phyloP scores from a whole-genome alignment of 2,329 filamentous ascomycete species.

The Thielaviopsis ethacetica region DNA sequence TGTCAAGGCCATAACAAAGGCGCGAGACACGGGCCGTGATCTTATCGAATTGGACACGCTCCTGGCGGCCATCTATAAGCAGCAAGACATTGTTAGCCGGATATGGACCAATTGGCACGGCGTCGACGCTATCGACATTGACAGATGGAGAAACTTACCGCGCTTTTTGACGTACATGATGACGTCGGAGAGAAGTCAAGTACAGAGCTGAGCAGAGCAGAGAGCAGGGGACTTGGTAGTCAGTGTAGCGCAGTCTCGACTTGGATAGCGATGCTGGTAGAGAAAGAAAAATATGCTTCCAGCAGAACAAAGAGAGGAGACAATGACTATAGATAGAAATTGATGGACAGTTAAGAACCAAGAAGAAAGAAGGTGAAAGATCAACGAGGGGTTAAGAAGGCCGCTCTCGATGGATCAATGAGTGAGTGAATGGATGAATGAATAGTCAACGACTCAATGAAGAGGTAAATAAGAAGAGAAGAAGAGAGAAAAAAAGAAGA shows the following conservation, averaged over 20 bases:
- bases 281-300: neutral
- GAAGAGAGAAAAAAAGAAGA: neutral
- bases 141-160: conserved; percentile 26
- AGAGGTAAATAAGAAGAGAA: neutral
- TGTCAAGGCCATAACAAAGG: conserved; percentile 92
- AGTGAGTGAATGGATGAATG: neutral
- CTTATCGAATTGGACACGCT: conserved; percentile 99
- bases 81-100: neutral
- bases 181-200: conserved; percentile 15
- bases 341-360: neutral
- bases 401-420: neutral
- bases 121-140: neutral
- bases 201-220: conserved; percentile 14
- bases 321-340: neutral
- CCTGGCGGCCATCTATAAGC: conserved; percentile 80
- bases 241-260: neutral
- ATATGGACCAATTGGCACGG: conserved; percentile 16
- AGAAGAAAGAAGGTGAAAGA: neutral
- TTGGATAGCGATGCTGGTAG: conserved; percentile 13
- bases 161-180: conserved; percentile 48
- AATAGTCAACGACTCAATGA: neutral
- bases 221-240: conserved; percentile 12
- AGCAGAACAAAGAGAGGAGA: neutral
- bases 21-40: conserved; percentile 97
- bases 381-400: neutral